A percentile compares a stretch with the other conserved stretches of the same genome.
Evolutionary conservation across 768 basidiomycete species (phyloP).

Genomic region (Russula lepida): DNA sequence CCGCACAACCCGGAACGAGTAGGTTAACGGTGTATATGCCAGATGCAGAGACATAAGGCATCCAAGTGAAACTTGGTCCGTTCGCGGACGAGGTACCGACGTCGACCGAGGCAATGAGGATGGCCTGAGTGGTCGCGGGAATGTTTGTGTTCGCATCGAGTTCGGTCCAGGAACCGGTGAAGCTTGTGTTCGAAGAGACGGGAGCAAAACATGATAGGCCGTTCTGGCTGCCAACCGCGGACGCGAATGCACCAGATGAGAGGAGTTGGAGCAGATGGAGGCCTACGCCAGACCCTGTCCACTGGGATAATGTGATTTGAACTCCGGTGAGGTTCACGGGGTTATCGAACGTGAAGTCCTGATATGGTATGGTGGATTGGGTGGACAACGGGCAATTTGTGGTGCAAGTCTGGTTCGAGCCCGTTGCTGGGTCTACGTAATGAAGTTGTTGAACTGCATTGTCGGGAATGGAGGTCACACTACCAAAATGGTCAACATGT

Average conservation of each 20-base stretch:
- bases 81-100: constrained; percentile 53
- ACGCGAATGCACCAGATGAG: constrained; percentile 86
- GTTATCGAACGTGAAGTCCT: constrained; percentile 82
- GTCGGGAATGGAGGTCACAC: constrained; percentile 83
- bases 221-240: constrained; percentile 55
- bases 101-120: constrained; percentile 58
- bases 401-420: constrained; percentile 70
- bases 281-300: constrained; percentile 69
- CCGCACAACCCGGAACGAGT: constrained; percentile 77
- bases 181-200: constrained; percentile 55
- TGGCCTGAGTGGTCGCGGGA: constrained; percentile 68
- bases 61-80: constrained; percentile 81
- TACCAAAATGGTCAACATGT: constrained; percentile 28
- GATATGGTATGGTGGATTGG: constrained; percentile 70
- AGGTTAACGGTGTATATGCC: constrained; percentile 82
- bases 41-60: constrained; percentile 84
- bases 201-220: constrained; percentile 69
- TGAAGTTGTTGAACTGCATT: constrained; percentile 70
- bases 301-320: constrained; percentile 71
- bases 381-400: constrained; percentile 72
- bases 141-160: constrained; percentile 62
- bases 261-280: constrained; percentile 88
- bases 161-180: constrained; percentile 62
- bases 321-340: constrained; percentile 73
- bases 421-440: constrained; percentile 69